phyloP scores from a whole-genome alignment of 2,329 filamentous ascomycete species.

The Arthrobotrys sinensis region DNA sequence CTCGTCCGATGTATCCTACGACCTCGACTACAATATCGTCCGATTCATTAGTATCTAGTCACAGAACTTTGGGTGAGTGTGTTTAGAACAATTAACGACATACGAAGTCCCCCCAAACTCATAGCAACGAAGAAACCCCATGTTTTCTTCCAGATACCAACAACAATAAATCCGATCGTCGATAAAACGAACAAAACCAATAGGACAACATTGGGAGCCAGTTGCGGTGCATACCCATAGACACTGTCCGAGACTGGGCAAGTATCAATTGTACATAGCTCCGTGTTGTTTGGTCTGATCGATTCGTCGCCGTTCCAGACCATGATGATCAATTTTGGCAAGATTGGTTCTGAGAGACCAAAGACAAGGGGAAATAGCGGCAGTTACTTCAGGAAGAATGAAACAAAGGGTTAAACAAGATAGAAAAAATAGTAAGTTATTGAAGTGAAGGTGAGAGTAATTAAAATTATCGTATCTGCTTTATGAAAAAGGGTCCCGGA shows the following conservation, averaged over 20 bases:
- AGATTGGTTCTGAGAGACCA: not conserved
- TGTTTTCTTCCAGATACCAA: constrained; percentile 63
- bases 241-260: constrained; percentile 59
- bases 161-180: constrained; percentile 53
- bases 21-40: constrained; percentile 70
- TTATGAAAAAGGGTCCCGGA: not conserved
- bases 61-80: not conserved
- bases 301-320: constrained; percentile 25
- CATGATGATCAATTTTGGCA: constrained; percentile 25
- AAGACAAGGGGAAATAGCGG: not conserved
- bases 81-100: constrained; percentile 9
- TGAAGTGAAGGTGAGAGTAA: constrained; percentile 1
- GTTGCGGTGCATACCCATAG: constrained; percentile 61
- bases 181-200: constrained; percentile 62
- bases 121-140: constrained; percentile 69
- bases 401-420: constrained; percentile 7
- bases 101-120: constrained; percentile 68
- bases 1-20: constrained; percentile 74
- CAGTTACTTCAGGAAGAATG: not conserved
- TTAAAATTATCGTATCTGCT: constrained; percentile 1
- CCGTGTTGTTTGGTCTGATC: not conserved
- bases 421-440: constrained; percentile 2
- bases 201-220: constrained; percentile 61
- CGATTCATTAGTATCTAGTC: not conserved
- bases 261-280: constrained; percentile 59